Conservation (phyloP, 192 early-diverging fungal genomes). For the Podila epicladia region DNA sequence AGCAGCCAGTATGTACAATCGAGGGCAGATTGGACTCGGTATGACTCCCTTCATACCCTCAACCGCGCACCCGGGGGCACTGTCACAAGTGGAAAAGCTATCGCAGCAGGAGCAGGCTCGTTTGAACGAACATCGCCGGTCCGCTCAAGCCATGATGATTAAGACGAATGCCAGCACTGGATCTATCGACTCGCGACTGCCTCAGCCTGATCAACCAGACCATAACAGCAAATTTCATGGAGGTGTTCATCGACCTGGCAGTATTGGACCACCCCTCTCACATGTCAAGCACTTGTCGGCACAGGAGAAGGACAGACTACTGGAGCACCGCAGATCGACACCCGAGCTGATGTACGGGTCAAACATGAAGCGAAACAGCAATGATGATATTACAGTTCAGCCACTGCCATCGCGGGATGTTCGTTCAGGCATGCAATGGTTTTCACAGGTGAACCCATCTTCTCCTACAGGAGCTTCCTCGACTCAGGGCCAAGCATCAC, state of each 20-base stretch:
- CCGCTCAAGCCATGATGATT: constrained; percentile 26
- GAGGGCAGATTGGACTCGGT: constrained; percentile 21
- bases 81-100: constrained; percentile 22
- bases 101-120: constrained; percentile 32
- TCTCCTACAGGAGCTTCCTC: neutral
- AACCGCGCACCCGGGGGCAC: constrained; percentile 1
- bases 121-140: constrained; percentile 35
- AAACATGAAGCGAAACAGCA: constrained; percentile 20
- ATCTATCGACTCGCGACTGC: constrained; percentile 1
- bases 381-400: constrained; percentile 33
- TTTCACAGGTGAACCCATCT: constrained; percentile 25
- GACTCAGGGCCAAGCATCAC: neutral
- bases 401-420: constrained; percentile 39
- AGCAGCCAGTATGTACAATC: neutral
- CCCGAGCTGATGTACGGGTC: constrained; percentile 18
- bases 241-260: neutral
- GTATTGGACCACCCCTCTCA: neutral
- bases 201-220: neutral
- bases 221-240: neutral
- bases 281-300: constrained; percentile 15
- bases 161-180: constrained; percentile 12
- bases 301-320: constrained; percentile 17
- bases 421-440: constrained; percentile 41
- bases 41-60: constrained; percentile 17
- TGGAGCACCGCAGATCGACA: constrained; percentile 40